A percentile compares a stretch with the other conserved stretches of the same genome.
phyloP scores from a whole-genome alignment of 2,329 filamentous ascomycete species.

The Trichoderma endophyticum region DNA sequence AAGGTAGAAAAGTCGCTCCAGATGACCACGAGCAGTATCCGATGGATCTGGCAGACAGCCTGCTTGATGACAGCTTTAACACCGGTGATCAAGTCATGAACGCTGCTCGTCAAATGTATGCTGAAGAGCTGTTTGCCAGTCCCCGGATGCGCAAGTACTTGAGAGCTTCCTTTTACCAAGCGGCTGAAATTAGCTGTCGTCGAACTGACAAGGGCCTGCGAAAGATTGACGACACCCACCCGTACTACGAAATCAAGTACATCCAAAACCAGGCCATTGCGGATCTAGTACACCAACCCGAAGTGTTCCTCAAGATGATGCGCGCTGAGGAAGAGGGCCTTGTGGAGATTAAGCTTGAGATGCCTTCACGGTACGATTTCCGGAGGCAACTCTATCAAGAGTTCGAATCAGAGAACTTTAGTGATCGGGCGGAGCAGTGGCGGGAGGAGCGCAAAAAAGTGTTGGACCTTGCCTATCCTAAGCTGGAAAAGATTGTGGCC shows the following conservation, averaged over 20 bases:
- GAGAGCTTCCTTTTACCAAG: constrained; percentile 76
- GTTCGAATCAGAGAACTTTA: constrained; percentile 93
- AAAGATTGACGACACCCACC: constrained; percentile 90
- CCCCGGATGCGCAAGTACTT: constrained; percentile 88
- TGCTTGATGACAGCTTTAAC: constrained; percentile 69
- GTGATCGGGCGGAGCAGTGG: constrained; percentile 92
- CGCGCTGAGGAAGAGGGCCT: constrained; percentile 93
- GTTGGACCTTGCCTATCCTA: constrained; percentile 74
- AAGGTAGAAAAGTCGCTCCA: constrained; percentile 74
- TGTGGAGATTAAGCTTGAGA: constrained; percentile 75
- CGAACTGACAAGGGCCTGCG: constrained; percentile 92
- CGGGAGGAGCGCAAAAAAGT: constrained; percentile 84
- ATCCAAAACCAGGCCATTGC: constrained; percentile 82
- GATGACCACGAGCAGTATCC: constrained; percentile 81
- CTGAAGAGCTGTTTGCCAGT: constrained; percentile 84
- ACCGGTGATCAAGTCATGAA: constrained; percentile 73
- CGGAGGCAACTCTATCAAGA: constrained; percentile 72
- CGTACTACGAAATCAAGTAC: constrained; percentile 98
- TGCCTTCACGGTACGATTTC: constrained; percentile 75
- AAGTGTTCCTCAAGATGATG: constrained; percentile 94
- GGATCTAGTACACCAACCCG: constrained; percentile 77
- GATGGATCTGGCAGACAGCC: constrained; percentile 79
- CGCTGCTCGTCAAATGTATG: constrained; percentile 81
- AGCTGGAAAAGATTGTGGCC: constrained; percentile 78
- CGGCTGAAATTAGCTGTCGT: constrained; percentile 79